Evolutionary conservation across 306 rosid species (phyloP).

Genomic region (Mucuna pruriens): DNA sequence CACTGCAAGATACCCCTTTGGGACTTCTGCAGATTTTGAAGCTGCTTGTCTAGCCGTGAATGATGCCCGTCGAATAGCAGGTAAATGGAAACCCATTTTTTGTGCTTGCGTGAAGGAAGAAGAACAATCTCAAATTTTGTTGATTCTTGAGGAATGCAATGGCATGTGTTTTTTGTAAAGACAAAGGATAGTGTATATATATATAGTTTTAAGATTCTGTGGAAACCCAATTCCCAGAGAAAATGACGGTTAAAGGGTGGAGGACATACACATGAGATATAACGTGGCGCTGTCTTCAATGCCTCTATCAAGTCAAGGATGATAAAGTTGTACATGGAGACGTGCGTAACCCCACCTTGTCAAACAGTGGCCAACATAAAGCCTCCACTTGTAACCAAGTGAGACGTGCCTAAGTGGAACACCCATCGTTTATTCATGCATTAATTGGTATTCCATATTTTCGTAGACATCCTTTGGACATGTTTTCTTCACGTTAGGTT

Average conservation of each 20-base stretch:
- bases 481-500: not conserved
- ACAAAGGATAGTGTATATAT: not conserved
- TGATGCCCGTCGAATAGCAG: not conserved
- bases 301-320: not conserved
- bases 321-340: not conserved
- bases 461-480: conserved; percentile 29
- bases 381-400: not conserved
- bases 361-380: not conserved
- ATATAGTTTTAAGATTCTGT: not conserved
- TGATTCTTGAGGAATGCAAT: not conserved
- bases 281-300: not conserved
- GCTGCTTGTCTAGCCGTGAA: not conserved
- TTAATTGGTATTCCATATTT: conserved; percentile 7
- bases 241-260: not conserved
- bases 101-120: not conserved
- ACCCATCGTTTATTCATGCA: not conserved
- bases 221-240: not conserved
- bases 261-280: not conserved
- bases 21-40: not conserved
- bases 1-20: not conserved
- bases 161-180: not conserved
- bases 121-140: not conserved
- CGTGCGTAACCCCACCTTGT: not conserved
- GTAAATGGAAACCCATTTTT: not conserved
- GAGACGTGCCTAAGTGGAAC: not conserved